Evolutionary conservation across 306 rosid genomes (phyloP).

Genomic region (Pterocarpus santalinus): DNA sequence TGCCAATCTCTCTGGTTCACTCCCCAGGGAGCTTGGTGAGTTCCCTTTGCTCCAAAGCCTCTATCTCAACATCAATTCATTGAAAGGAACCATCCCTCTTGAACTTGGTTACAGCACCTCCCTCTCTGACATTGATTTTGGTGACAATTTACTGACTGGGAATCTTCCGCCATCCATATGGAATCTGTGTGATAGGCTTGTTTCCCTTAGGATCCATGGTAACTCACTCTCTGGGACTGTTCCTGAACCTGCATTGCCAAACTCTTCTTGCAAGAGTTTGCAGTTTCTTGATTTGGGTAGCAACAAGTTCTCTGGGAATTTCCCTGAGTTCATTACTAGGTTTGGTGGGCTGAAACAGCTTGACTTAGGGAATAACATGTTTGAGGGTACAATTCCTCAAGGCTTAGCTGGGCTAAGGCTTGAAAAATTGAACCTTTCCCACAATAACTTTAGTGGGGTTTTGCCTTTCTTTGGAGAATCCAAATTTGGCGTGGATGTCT

Average conservation of each 20-base stretch:
- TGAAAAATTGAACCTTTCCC: conserved; percentile 85
- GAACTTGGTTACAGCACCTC: conserved; percentile 88
- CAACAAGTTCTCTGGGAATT: conserved; percentile 76
- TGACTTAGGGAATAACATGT: conserved; percentile 74
- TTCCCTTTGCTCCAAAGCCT: conserved; percentile 85
- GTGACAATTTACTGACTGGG: conserved; percentile 70
- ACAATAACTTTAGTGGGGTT: conserved; percentile 89
- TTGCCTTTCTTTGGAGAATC: conserved; percentile 75
- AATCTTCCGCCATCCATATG: conserved; percentile 80
- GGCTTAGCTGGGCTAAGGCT: conserved; percentile 63
- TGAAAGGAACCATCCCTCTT: conserved; percentile 78
- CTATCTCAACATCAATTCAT: conserved; percentile 77
- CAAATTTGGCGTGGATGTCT: conserved; percentile 74
- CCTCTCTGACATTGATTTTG: conserved; percentile 79
- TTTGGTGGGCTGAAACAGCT: conserved; percentile 77
- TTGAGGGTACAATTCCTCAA: conserved; percentile 71
- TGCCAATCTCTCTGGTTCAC: conserved; percentile 92
- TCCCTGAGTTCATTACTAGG: conserved; percentile 76
- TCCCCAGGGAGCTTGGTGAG: conserved; percentile 86
- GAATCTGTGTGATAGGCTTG: conserved; percentile 84
- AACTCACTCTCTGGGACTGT: conserved; percentile 71
- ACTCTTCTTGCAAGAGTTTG: conserved; percentile 72
- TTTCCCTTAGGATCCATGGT: conserved; percentile 70
- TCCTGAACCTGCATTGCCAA: conserved; percentile 88
- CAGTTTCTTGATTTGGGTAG: conserved; percentile 77